Percentiles rank a stretch among this genome's conserved stretches.
Evolutionary conservation across 1,284 basidiomycete species (phyloP).

Genomic region (Neolentinus lepideus): DNA sequence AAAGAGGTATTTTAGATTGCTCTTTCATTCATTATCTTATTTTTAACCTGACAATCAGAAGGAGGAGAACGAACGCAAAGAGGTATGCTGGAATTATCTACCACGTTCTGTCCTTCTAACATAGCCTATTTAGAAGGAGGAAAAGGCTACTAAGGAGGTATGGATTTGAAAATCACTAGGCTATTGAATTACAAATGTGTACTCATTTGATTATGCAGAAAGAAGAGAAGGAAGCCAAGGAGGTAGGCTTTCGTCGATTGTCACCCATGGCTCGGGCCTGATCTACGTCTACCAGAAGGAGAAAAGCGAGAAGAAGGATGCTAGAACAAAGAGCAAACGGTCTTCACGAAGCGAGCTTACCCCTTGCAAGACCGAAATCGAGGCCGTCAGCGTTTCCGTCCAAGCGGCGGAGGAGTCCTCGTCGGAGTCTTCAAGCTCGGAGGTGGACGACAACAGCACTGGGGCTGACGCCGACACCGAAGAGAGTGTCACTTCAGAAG

Average conservation of each 20-base stretch:
- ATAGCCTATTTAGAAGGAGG: constrained; percentile 36
- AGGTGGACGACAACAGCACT: constrained; percentile 41
- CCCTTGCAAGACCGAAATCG: constrained; percentile 9
- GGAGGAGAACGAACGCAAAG: constrained; percentile 32
- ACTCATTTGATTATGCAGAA: constrained; percentile 24
- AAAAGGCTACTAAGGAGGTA: constrained; percentile 37
- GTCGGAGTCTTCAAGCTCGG: constrained; percentile 35
- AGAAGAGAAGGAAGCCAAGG: constrained; percentile 42
- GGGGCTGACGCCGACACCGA: constrained; percentile 66
- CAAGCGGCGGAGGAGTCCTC: constrained; percentile 18
- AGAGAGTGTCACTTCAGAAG: constrained; percentile 68
- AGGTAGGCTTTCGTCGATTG: constrained; percentile 29
- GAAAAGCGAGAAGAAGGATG: constrained; percentile 45
- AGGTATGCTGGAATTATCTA: constrained; percentile 20
- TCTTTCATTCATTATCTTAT: constrained; percentile 3
- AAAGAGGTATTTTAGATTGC: constrained; percentile 26
- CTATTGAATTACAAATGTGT: neutral
- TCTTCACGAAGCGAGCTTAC: constrained; percentile 25
- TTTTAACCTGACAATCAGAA: constrained; percentile 14
- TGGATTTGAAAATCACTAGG: neutral
- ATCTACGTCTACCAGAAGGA: constrained; percentile 14
- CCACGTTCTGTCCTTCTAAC: constrained; percentile 6
- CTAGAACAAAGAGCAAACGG: constrained; percentile 49
- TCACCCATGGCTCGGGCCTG: neutral
- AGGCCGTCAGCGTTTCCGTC: constrained; percentile 3